Evolutionary conservation across 768 basidiomycete genomes (phyloP), one percentile per base, ranked within the genome.

Genomic region (Rhodocollybia butyracea): DNA sequence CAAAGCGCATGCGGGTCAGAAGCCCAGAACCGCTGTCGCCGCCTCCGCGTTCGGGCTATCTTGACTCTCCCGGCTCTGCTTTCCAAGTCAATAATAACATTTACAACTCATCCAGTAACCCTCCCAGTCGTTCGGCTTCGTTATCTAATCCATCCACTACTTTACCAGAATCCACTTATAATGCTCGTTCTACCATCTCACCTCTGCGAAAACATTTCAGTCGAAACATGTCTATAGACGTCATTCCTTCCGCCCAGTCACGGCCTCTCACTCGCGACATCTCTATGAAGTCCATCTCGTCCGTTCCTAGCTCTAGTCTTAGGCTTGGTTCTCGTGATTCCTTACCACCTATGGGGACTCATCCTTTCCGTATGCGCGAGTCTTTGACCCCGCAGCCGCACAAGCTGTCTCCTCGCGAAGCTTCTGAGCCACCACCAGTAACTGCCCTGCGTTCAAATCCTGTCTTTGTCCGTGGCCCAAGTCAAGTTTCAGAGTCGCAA

Each of bases 171-270:
- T 61, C 68, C 58, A 59, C 69, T 22, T 67, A 62, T 67, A 68
- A 67, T 66, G 47, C 61, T 41, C 73, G 75, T 54, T 73, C 72
- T 29, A 76, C 80, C 5, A 57, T 71, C 17, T 80, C 80, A 42
- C 80, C 81, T 22, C 66, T 73, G 58, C 75, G 73, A 40, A 68
- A 68, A 30, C 68, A 70, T 31, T 40, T 75, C 45, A 68, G 73
- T 45, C 83, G 87, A 47, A 89, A 86, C 27, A 86, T 87, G 83
- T 88, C 87, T 42, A 82, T 87, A 65, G 88, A 90, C 68, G 17
- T 17, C 32, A 43, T 43, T n/a, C 87, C 86, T 4, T 80, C 83
- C 11, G 67, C 64, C 13, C 60, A 65, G 5, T 60, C 65, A 40
- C 67, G 61, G 17, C 62, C 70, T 32, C 65, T 75, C 12, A 71